A percentile compares a stretch with the other conserved stretches of the same genome.
Conservation (phyloP, 768 basidiomycete species). For the Russula olivacea region DNA sequence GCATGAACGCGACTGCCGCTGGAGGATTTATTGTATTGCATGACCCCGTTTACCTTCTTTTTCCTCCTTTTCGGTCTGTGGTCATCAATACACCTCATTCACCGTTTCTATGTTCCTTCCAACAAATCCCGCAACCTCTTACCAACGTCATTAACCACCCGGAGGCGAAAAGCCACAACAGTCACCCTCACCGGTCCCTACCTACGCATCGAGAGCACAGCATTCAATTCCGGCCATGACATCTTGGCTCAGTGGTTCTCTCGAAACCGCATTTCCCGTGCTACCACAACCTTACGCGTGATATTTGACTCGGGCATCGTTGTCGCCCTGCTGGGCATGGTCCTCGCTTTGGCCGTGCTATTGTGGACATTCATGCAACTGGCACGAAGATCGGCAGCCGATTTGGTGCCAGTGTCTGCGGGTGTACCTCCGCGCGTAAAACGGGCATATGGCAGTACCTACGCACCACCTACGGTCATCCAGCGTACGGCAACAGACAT, state of each 20-base stretch:
- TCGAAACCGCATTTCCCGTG: conserved; percentile 18
- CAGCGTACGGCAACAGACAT: not conserved
- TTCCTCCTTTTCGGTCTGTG: conserved; percentile 9
- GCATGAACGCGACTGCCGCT: not conserved
- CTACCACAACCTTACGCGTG: conserved; percentile 28
- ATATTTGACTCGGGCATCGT: conserved; percentile 32
- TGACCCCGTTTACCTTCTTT: conserved; percentile 7
- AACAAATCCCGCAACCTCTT: not conserved
- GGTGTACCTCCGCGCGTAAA: conserved; percentile 1
- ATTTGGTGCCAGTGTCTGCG: not conserved
- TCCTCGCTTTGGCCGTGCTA: conserved; percentile 19
- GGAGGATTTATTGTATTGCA: not conserved
- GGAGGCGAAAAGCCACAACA: conserved; percentile 6
- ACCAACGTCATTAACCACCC: not conserved
- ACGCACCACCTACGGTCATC: not conserved
- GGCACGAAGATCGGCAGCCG: conserved; percentile 3
- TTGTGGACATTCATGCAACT: conserved; percentile 18
- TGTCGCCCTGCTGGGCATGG: conserved; percentile 8
- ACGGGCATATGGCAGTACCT: not conserved
- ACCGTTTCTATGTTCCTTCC: not conserved
- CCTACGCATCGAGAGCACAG: conserved; percentile 22
- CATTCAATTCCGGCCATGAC: conserved; percentile 19
- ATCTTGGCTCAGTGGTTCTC: not conserved
- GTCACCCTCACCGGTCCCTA: conserved; percentile 10
- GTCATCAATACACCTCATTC: conserved; percentile 6